Evolutionary conservation across 306 rosid genomes (phyloP), one percentile per base, ranked within the genome.

Genomic region (Prunus mume): DNA sequence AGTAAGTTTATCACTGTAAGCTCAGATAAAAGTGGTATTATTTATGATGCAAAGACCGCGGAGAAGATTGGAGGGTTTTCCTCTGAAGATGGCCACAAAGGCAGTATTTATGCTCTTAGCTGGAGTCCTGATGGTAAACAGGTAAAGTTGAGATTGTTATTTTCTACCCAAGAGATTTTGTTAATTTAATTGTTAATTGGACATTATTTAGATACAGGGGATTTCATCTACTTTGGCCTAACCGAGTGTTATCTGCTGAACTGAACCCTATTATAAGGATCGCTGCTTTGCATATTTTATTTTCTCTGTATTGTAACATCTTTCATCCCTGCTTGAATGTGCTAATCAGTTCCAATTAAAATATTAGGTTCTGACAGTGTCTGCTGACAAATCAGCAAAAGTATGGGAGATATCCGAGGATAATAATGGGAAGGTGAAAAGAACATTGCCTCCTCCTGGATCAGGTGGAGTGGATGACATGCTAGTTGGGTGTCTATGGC

Each of bases 51-150:
- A 30, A 95, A 95, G 83, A 95, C 79, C 52, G 97, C 87, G 34
- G 97, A 85, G 71, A 95, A 86, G 89, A 90, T 95, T 7, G 97
- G 99, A 19, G 99, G 88, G 83, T 85, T 95, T 71, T 92, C 91
- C 22, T 86, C 97, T 22, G 97, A 90, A 81, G 96, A 91, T 74
- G 97, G 91, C 30, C 97, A 95, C 79, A 88, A 93, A 51, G 97
- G 99, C 60, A 95, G 93, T 83, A 90, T 95, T 79, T 95, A 95
- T 82, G 97, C 97, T 70, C 90, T 89, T 83, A 90, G 97, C 84
- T 95, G 97, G 96, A 95, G 96, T 85, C 89, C 97, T 57, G 96
- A 95, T 89, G 96, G 97, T n/a, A 95, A 90, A 71, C 90, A 85
- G 90, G 97, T 95, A 76, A 83, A 80, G 49, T 20, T 73, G 20